Evolutionary conservation across 1,139 yeast genomes (phyloP).

Genomic region (Candida pseudoviswanathii): DNA sequence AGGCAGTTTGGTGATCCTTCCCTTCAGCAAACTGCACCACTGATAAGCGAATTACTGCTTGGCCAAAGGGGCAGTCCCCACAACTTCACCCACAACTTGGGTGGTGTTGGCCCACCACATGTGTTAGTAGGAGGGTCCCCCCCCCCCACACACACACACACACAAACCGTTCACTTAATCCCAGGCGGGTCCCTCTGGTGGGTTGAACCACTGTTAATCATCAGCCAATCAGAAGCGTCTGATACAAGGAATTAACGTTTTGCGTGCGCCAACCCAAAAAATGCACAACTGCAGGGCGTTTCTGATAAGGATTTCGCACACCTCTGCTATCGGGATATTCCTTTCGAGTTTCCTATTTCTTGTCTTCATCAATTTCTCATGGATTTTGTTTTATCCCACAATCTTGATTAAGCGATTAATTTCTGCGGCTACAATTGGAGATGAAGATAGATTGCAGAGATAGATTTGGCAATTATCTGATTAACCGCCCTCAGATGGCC

Average conservation of each 20-base stretch:
- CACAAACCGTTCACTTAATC: background rate
- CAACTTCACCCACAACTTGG: no score
- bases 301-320: conserved; percentile 1
- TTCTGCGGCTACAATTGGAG: no score
- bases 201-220: background rate
- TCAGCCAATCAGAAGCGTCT: conserved; percentile 1
- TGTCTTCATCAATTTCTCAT: no score
- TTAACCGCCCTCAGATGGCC: no score
- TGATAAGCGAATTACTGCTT: background rate
- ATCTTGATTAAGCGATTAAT: no score
- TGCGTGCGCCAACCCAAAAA: background rate
- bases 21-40: background rate
- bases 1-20: background rate
- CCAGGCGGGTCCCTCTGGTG: no score
- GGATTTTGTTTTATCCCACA: no score
- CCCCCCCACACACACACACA: no score
- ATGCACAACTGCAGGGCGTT: background rate
- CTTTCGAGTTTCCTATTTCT: background rate
- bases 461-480: no score
- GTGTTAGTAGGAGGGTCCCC: no score
- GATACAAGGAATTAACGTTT: background rate
- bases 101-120: no score
- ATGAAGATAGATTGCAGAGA: no score
- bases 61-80: background rate
- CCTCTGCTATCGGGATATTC: conserved; percentile 1